These are phyloP conservation scores for Neltuma alba DNA, from an alignment of 306 rosid genomes.

Conservation along the genomic window DNA sequence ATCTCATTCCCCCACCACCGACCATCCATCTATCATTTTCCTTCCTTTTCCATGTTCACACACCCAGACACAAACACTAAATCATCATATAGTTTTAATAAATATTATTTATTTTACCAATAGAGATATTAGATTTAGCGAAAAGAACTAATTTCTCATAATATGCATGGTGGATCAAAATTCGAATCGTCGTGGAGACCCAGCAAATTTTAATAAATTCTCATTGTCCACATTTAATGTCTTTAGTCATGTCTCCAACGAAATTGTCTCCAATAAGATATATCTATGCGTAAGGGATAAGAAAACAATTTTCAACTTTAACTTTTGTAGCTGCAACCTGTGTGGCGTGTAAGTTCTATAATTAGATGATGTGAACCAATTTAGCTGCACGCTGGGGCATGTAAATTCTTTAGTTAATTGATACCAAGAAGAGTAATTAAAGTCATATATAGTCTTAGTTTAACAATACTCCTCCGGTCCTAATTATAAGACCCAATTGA, in stretches of 20 bases:
- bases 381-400: no score
- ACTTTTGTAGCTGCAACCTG: not conserved
- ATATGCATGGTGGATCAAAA: not conserved
- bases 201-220: no score
- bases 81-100: no score
- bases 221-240: no score
- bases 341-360: not conserved
- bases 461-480: no score
- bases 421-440: not conserved
- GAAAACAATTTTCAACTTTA: not conserved
- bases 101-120: no score
- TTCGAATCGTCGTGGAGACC: not conserved
- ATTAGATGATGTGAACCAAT: not conserved
- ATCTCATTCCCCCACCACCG: not conserved
- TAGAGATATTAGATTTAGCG: not conserved
- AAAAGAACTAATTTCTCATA: no score
- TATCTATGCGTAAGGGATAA: not conserved
- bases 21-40: not conserved
- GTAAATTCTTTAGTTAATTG: no score
- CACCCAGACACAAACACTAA: no score
- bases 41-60: not conserved
- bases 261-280: not conserved
- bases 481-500: no score
- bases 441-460: no score
- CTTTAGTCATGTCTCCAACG: not conserved